phyloP scores from a whole-genome alignment of 345 rosid species.

The Aquilaria malaccensis region DNA sequence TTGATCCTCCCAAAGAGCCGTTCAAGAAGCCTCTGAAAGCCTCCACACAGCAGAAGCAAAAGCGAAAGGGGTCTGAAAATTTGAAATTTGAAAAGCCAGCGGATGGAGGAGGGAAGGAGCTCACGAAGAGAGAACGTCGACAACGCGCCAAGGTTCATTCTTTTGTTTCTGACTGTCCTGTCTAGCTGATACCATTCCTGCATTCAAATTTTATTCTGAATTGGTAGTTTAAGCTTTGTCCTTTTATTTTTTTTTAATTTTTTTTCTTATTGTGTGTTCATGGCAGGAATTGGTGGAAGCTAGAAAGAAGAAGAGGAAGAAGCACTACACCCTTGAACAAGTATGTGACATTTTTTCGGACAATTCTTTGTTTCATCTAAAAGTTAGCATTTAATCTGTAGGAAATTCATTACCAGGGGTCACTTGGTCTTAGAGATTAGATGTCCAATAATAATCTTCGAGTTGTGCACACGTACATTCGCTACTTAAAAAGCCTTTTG shows the following conservation, averaged over 20 bases:
- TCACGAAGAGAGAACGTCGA: constrained; percentile 39
- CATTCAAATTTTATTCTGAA: background rate
- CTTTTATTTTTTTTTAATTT: background rate
- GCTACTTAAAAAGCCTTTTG: too few relatives aligned
- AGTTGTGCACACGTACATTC: too few relatives aligned
- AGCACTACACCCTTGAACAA: constrained; percentile 72
- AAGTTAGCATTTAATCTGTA: background rate
- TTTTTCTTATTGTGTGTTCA: background rate
- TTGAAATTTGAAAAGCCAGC: constrained; percentile 15
- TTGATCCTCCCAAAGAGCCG: constrained; percentile 5
- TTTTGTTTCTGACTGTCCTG: background rate
- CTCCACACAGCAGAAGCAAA: constrained; percentile 1
- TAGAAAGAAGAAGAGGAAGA: constrained; percentile 86
- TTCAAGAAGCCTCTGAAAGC: constrained; percentile 20
- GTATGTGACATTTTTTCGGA: constrained; percentile 24
- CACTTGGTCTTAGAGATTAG: too few relatives aligned
- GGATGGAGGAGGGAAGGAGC: constrained; percentile 10
- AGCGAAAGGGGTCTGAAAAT: background rate
- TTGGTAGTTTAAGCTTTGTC: background rate
- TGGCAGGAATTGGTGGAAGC: constrained; percentile 59
- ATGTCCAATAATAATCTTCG: too few relatives aligned
- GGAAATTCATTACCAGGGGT: background rate
- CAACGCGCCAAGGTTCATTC: constrained; percentile 41
- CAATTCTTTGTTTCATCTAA: background rate
- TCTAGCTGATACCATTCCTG: background rate